These are phyloP conservation scores for Candolleomyces efflorescens DNA, from an alignment of 768 basidiomycete species.

Conservation along the genomic window DNA sequence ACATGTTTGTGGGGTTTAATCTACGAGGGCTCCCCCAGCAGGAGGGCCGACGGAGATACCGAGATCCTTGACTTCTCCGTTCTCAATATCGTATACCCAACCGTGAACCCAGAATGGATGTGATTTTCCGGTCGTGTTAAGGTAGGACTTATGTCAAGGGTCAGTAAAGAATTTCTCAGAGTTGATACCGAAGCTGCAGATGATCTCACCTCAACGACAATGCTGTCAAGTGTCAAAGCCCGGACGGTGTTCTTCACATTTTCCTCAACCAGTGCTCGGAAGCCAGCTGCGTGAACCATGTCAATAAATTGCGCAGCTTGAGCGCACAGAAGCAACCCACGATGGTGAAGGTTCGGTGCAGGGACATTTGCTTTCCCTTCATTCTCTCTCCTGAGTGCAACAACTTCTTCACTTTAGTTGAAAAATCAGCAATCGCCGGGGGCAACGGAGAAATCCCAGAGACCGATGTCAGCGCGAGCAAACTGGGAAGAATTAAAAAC, in stretches of 20 bases:
- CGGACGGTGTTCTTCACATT: constrained; percentile 30
- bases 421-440: too few species aligned
- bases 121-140: constrained; percentile 6
- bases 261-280: constrained; percentile 40
- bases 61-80: constrained; percentile 46
- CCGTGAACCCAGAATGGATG: constrained; percentile 41
- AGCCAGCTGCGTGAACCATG: constrained; percentile 24
- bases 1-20: too few species aligned
- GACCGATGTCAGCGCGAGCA: not conserved
- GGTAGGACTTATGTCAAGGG: constrained; percentile 11
- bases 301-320: not conserved
- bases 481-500: not conserved
- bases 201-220: constrained; percentile 23
- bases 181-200: not conserved
- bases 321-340: constrained; percentile 18
- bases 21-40: too few species aligned
- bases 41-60: constrained; percentile 37
- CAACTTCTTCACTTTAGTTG: constrained; percentile 23
- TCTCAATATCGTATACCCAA: constrained; percentile 57
- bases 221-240: constrained; percentile 21
- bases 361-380: constrained; percentile 14
- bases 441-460: too few species aligned
- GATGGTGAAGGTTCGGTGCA: constrained; percentile 24
- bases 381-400: constrained; percentile 22
- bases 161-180: not conserved